Conservation (phyloP, 2,329 filamentous ascomycete genomes). For the Fusarium protoensiforme region DNA sequence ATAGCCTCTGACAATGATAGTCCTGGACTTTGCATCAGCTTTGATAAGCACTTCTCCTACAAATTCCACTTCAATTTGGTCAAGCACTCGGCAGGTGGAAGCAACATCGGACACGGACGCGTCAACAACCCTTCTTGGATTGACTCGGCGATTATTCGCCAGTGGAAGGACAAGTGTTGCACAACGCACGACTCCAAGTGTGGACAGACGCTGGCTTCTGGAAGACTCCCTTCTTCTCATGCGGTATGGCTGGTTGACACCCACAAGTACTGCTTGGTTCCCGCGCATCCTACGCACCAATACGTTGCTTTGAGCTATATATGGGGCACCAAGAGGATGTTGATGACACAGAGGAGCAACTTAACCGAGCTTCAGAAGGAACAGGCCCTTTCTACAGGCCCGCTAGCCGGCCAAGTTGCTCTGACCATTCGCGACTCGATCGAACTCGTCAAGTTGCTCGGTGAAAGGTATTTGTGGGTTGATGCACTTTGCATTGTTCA, state of each 20-base stretch:
- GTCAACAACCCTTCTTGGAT: not conserved
- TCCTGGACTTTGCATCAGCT: not conserved
- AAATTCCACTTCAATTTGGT: not conserved
- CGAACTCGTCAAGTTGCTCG: not conserved
- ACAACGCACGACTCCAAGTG: not conserved
- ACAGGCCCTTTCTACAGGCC: not conserved
- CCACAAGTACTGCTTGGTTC: not conserved
- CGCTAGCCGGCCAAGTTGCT: not conserved
- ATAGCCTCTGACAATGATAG: not conserved
- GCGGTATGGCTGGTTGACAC: not conserved
- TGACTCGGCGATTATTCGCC: not conserved
- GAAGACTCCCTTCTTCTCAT: not conserved
- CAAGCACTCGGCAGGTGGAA: not conserved
- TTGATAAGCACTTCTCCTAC: not conserved
- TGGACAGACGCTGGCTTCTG: not conserved
- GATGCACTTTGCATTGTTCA: not conserved
- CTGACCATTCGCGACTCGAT: not conserved
- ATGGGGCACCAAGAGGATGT: not conserved
- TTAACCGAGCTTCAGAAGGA: not conserved
- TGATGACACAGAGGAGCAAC: not conserved
- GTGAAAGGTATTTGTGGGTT: not conserved
- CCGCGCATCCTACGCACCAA: not conserved
- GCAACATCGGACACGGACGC: not conserved
- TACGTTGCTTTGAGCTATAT: not conserved
- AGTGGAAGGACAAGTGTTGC: not conserved